Base-by-base conservation (phyloP, 116 monocot species). In the Cymodocea nodosa region DNA sequence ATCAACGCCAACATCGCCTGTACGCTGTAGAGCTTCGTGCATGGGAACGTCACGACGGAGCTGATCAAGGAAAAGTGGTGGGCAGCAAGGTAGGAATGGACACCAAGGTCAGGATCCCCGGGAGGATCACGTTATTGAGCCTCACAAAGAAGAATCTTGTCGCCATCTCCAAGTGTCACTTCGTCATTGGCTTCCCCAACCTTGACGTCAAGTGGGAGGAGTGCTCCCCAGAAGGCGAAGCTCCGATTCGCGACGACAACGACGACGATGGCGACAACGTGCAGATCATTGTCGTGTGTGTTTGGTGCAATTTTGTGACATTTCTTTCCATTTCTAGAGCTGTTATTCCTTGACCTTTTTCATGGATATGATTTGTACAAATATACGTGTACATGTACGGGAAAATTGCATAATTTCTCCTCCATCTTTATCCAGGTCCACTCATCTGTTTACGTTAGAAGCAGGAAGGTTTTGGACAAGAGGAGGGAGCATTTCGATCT, bases 81-180 rank as follows among this genome's bases (percentile, higher is more conserved):
- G 69, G 64, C 20, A 86, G 89, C 3, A 48, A 62, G 59, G 59
- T 89, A 5, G 76, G 30, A 63, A 44, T 94, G 56, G 84, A 89
- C 14, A 24, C 82, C 4, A 15, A 49, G 16, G 75, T 89, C 18
- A 75, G 66, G 64, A 73, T 94, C 5, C 78, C 84, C 24, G 89
- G 94, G 19, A 62, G 70, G 35, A 73, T 94, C 18, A 69, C 51
- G 6, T 19, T 89, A 6, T 56, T 89, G 8, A 84, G 89, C 49
- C 63, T 94, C 51, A 71, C 89, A 17, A 79, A 75, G 63, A 72
- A 53, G 59, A 82, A 84, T 69, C 80, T 82, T 0, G 80, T 86
- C 9, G 72, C 80, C 15, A 22, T 55, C 16, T 86, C 86, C 36
- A 57, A 80, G 9, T 94, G 94, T 68, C 84, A 73, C 53, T 62